A percentile compares a stretch with the other conserved stretches of the same genome.
These are phyloP conservation scores for Emmonsiellopsis sp. DNA, from an alignment of 2,329 filamentous ascomycete genomes.

Conservation along the genomic window DNA sequence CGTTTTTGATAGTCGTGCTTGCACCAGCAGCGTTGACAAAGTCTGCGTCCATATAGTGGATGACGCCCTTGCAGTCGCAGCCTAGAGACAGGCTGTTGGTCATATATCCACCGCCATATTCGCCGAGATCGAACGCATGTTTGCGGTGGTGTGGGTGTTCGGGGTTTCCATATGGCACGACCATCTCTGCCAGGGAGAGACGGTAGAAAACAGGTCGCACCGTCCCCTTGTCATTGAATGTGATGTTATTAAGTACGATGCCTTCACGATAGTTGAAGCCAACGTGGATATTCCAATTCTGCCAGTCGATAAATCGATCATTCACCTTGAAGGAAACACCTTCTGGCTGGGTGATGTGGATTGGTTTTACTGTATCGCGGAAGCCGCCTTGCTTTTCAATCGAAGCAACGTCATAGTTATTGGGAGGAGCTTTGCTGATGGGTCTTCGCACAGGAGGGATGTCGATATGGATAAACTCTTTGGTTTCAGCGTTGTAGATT, in stretches of 20 bases:
- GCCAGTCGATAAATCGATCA: conserved; percentile 70
- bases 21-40: conserved; percentile 71
- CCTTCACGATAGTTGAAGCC: conserved; percentile 94
- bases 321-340: conserved; percentile 77
- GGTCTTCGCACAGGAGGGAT: conserved; percentile 68
- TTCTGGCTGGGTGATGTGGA: conserved; percentile 79
- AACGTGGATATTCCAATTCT: conserved; percentile 87
- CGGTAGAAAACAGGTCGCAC: conserved; percentile 77
- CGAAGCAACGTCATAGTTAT: conserved; percentile 69
- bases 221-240: conserved; percentile 73
- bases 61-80: conserved; percentile 68
- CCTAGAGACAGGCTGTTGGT: conserved; percentile 38
- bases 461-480: conserved; percentile 73
- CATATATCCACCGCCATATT: conserved; percentile 41
- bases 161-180: conserved; percentile 60
- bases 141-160: conserved; percentile 41
- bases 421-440: conserved; percentile 59
- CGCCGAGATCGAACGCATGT: conserved; percentile 39
- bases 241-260: conserved; percentile 81
- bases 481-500: conserved; percentile 73
- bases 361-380: conserved; percentile 69
- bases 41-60: conserved; percentile 82
- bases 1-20: conserved; percentile 79
- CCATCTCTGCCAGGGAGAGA: conserved; percentile 85
- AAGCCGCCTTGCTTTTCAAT: conserved; percentile 68